A percentile compares a stretch with the other conserved stretches of the same genome.
Evolutionary conservation across 306 rosid species (phyloP).

Genomic region (Vicia sativa): DNA sequence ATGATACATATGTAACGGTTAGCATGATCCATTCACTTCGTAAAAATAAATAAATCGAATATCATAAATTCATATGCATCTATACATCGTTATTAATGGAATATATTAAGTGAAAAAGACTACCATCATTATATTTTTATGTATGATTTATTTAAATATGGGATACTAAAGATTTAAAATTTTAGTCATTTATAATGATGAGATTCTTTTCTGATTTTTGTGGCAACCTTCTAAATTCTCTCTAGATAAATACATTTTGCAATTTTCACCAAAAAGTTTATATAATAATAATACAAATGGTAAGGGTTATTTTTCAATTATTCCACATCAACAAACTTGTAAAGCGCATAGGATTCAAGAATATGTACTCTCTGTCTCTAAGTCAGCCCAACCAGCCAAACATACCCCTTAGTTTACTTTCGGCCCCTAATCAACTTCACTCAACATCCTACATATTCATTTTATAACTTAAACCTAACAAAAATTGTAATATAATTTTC

Average conservation of each 20-base stretch:
- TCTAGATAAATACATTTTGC: constrained; percentile 6
- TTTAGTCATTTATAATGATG: background rate
- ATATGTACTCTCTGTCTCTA: constrained; percentile 1
- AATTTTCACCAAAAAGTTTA: background rate
- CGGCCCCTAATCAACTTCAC: constrained; percentile 4
- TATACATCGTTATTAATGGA: too few species aligned
- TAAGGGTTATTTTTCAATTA: constrained; percentile 17
- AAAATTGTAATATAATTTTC: too few species aligned
- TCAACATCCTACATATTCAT: background rate
- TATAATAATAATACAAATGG: background rate
- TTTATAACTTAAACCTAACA: background rate
- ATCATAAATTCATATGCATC: too few species aligned
- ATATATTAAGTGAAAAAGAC: too few species aligned
- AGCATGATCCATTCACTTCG: too few species aligned
- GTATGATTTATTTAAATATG: background rate
- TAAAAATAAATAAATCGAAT: too few species aligned
- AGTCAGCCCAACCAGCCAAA: background rate
- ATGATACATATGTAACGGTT: too few species aligned
- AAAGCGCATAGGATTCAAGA: constrained; percentile 38
- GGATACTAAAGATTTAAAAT: too few species aligned
- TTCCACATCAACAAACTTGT: constrained; percentile 20
- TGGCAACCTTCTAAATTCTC: constrained; percentile 20
- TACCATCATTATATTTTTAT: too few species aligned
- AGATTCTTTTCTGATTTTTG: background rate
- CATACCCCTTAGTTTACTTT: constrained; percentile 1